Evolutionary conservation across 2,329 filamentous ascomycete species (phyloP).

Genomic region (Graphium sp.): DNA sequence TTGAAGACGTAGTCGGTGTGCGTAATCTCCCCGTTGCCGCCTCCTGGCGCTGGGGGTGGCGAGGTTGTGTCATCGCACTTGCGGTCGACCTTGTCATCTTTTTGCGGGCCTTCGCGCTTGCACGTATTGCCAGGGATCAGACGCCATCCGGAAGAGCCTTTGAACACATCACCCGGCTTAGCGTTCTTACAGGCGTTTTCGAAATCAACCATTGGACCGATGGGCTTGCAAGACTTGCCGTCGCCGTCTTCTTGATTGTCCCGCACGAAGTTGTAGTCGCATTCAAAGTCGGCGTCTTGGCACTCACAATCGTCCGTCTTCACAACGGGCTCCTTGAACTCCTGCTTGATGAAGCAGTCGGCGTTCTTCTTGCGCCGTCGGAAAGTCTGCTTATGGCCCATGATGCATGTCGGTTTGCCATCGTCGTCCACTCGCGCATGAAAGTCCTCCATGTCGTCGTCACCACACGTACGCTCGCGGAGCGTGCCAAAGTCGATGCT

Average conservation of each 20-base stretch:
- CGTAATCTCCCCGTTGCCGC: conserved; percentile 44
- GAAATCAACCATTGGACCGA: conserved; percentile 45
- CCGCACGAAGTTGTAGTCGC: conserved; percentile 78
- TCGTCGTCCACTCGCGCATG: conserved; percentile 66
- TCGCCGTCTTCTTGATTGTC: conserved; percentile 39
- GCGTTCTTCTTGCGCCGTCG: conserved; percentile 70
- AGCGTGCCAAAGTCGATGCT: conserved; percentile 72
- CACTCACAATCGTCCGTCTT: conserved; percentile 66
- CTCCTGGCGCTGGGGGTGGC: conserved; percentile 21
- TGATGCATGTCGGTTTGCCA: conserved; percentile 71
- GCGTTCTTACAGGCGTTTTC: conserved; percentile 53
- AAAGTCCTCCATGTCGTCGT: conserved; percentile 77
- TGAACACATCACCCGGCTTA: conserved; percentile 54
- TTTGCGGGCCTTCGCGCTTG: conserved; percentile 43
- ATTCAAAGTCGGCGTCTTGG: conserved; percentile 76
- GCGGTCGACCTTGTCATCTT: conserved; percentile 57
- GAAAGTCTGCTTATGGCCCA: conserved; percentile 90
- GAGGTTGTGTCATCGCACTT: conserved; percentile 45
- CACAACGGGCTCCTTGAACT: conserved; percentile 64
- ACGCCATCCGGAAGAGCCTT: conserved; percentile 78
- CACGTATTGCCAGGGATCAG: conserved; percentile 76
- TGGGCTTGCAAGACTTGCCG: conserved; percentile 49
- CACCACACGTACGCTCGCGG: conserved; percentile 62
- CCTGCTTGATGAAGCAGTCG: conserved; percentile 74
- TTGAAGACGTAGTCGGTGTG: conserved; percentile 46